phyloP scores from a whole-genome alignment of 495 filamentous ascomycete genomes.

The Annulohypoxylon maeteangense region DNA sequence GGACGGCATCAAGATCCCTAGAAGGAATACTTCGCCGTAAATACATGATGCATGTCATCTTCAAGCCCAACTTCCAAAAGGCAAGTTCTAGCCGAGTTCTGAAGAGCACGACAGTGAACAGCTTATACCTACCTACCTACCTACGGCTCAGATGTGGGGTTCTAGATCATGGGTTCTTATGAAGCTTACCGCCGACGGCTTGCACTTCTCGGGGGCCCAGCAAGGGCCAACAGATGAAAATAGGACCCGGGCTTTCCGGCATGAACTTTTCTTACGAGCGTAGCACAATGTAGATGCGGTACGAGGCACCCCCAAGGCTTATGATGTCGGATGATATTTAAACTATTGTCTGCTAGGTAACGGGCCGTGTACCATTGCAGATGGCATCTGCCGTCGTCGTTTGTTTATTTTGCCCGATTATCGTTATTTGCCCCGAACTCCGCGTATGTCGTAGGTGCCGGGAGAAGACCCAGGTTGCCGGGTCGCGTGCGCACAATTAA shows the following conservation, averaged over 20 bases:
- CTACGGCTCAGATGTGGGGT: slow-evolving; percentile 20
- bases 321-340: slow-evolving; percentile 18
- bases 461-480: slow-evolving; percentile 23
- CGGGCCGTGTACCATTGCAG: slow-evolving; percentile 18
- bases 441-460: not conserved
- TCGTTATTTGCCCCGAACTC: slow-evolving; percentile 12
- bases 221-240: not conserved
- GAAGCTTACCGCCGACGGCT: slow-evolving; percentile 15
- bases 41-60: slow-evolving; percentile 35
- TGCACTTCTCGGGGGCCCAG: slow-evolving; percentile 12
- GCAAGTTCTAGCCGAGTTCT: not conserved
- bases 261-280: slow-evolving; percentile 4
- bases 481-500: slow-evolving; percentile 21
- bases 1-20: not conserved
- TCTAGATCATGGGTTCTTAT: slow-evolving; percentile 5
- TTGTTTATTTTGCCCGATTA: slow-evolving; percentile 2
- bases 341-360: slow-evolving; percentile 19
- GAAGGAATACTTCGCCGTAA: slow-evolving; percentile 11
- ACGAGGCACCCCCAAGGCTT: not conserved
- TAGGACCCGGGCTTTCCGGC: slow-evolving; percentile 15
- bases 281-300: slow-evolving; percentile 24
- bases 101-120: not conserved
- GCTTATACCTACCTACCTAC: not conserved
- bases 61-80: not conserved
- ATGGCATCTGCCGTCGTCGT: not conserved